These are phyloP conservation scores for Nidularia sp. DNA, from an alignment of 768 basidiomycete genomes.

Conservation along the genomic window DNA sequence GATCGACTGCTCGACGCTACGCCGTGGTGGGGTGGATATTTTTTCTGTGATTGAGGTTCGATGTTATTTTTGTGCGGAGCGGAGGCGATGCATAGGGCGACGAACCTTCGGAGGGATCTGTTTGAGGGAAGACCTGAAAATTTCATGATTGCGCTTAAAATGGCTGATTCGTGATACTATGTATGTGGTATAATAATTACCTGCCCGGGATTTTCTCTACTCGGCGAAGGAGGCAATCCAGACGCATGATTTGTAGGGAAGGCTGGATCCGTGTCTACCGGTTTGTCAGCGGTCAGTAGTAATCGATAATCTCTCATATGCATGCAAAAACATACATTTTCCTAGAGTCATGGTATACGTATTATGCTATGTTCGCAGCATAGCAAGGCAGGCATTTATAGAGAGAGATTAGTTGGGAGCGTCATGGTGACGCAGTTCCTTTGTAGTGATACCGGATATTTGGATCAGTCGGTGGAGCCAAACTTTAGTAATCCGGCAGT, in stretches of 20 bases:
- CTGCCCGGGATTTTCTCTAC: slow-evolving; percentile 41
- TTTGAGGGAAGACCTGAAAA: slow-evolving; percentile 42
- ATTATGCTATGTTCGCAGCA: no score
- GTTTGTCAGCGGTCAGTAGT: not conserved
- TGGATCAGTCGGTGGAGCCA: not conserved
- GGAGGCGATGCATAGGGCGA: not conserved
- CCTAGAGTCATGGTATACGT: slow-evolving; percentile 14
- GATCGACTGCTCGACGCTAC: slow-evolving; percentile 21
- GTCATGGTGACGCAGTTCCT: not conserved
- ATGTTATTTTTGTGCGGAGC: no score
- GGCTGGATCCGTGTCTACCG: slow-evolving; percentile 27
- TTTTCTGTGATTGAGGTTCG: not conserved
- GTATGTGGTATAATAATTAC: slow-evolving; percentile 14
- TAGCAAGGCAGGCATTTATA: not conserved
- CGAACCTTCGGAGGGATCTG: slow-evolving; percentile 25
- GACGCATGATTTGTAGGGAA: slow-evolving; percentile 27
- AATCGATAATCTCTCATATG: not conserved
- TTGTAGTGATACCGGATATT: not conserved
- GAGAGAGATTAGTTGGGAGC: not conserved
- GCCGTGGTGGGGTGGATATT: slow-evolving; percentile 9
- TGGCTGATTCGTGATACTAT: not conserved
- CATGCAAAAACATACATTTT: slow-evolving; percentile 15
- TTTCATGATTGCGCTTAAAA: not conserved
- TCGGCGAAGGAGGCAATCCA: slow-evolving; percentile 39
- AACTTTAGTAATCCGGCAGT: not conserved